Percentiles rank a stretch among this genome's conserved stretches.
These are phyloP conservation scores for Cyberlindnera maritima DNA, from an alignment of 805 yeast genomes.

Conservation along the genomic window DNA sequence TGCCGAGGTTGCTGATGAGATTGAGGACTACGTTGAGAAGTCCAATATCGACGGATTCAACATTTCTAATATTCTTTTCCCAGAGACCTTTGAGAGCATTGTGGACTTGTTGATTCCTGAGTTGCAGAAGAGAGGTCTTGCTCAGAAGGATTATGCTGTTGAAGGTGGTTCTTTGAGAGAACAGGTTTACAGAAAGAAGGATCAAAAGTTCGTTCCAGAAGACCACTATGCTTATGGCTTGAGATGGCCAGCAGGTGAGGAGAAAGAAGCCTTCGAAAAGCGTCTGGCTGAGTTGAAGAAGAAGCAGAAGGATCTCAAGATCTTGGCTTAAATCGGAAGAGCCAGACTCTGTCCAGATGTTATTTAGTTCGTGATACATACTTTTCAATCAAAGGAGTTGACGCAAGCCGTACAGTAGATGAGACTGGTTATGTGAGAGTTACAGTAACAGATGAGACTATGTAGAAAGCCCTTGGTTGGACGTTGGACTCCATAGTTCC, in stretches of 20 bases:
- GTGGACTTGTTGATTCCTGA: slow-evolving; percentile 38
- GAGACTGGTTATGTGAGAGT: no score
- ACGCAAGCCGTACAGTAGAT: no score
- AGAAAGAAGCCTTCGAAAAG: slow-evolving; percentile 31
- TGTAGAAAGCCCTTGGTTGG: no score
- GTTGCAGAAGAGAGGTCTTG: slow-evolving; percentile 36
- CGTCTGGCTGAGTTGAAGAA: slow-evolving; percentile 10
- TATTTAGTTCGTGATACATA: neutral
- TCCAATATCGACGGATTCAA: slow-evolving; percentile 44
- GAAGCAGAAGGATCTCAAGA: slow-evolving; percentile 10
- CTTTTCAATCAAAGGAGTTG: no score
- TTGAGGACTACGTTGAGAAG: slow-evolving; percentile 40
- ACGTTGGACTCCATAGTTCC: no score
- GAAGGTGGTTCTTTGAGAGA: slow-evolving; percentile 39
- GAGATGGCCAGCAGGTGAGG: slow-evolving; percentile 27
- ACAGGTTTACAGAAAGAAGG: slow-evolving; percentile 27
- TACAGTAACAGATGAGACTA: no score
- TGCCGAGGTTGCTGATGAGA: slow-evolving; percentile 38
- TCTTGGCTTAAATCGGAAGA: neutral
- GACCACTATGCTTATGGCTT: slow-evolving; percentile 23
- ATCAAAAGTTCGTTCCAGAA: slow-evolving; percentile 24
- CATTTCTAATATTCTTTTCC: slow-evolving; percentile 38
- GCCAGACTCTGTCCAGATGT: no score
- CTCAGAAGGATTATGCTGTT: slow-evolving; percentile 30
- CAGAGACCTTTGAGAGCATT: slow-evolving; percentile 41